Conservation (phyloP, 768 basidiomycete genomes). For the Boletus fagicola region DNA sequence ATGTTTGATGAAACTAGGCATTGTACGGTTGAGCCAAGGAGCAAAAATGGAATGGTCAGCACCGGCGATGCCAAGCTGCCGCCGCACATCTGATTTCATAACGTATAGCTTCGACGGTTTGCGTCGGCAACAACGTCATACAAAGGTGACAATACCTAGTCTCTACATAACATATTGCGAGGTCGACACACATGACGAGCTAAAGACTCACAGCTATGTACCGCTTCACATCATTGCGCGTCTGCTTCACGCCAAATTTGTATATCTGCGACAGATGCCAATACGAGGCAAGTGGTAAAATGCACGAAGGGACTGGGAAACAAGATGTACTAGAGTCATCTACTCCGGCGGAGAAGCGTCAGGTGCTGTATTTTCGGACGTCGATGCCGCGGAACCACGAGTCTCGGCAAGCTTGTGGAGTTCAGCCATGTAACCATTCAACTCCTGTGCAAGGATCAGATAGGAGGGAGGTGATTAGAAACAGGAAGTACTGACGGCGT, state of each 20-base stretch:
- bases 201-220: background rate
- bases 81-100: background rate
- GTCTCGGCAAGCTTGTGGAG: constrained; percentile 25
- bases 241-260: background rate
- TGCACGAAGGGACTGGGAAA: background rate
- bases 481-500: constrained; percentile 44
- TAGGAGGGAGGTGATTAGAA: background rate
- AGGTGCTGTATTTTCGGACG: background rate
- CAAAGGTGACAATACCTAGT: background rate
- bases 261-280: constrained; percentile 2
- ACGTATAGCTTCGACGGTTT: background rate
- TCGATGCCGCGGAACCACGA: constrained; percentile 5
- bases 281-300: constrained; percentile 9
- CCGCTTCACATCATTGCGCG: background rate
- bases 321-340: background rate
- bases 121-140: background rate
- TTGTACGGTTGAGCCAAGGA: background rate
- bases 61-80: background rate
- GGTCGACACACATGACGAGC: background rate
- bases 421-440: constrained; percentile 34
- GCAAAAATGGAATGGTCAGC: background rate
- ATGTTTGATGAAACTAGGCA: background rate
- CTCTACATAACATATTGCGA: too few relatives aligned
- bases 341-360: constrained; percentile 12
- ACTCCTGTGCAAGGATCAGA: constrained; percentile 26